Conservation (phyloP, 176 grass and related monocot genomes). For the Elymus sibiricus region DNA sequence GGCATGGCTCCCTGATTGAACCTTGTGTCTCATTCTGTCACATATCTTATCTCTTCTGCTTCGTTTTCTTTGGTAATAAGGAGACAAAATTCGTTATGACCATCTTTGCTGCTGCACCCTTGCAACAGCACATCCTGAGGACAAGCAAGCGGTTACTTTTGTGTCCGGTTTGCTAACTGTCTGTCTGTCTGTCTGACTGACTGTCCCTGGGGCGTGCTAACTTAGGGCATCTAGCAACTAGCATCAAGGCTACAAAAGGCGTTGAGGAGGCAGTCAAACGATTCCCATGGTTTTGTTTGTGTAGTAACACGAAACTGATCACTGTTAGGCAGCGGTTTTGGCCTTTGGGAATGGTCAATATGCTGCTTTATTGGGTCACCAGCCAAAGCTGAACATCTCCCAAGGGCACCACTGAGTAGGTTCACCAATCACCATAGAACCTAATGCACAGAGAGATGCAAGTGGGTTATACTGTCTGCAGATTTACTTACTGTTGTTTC, state of each 20-base stretch:
- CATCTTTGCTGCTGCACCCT: slow-evolving; percentile 3
- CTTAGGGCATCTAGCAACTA: slow-evolving; percentile 7
- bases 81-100: slow-evolving; percentile 14
- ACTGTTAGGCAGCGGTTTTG: not conserved
- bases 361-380: slow-evolving; percentile 28
- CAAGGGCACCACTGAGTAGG: slow-evolving; percentile 16
- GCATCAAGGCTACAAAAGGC: slow-evolving; percentile 10
- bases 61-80: not conserved
- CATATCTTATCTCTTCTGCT: not conserved
- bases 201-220: not conserved
- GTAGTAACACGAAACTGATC: not conserved
- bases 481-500: not conserved
- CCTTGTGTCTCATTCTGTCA: slow-evolving; percentile 24
- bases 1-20: slow-evolving; percentile 32
- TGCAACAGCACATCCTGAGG: slow-evolving; percentile 25
- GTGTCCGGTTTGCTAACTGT: slow-evolving; percentile 22
- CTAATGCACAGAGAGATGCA: slow-evolving; percentile 14
- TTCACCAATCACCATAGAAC: slow-evolving; percentile 24
- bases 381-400: not conserved
- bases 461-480: slow-evolving; percentile 3
- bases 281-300: slow-evolving; percentile 16
- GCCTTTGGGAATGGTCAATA: slow-evolving; percentile 1
- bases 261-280: slow-evolving; percentile 26
- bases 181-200: slow-evolving; percentile 17
- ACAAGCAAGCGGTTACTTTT: slow-evolving; percentile 30